Conservation (phyloP, 768 basidiomycete genomes). For the Hygrophoropsis aurantiaca region DNA sequence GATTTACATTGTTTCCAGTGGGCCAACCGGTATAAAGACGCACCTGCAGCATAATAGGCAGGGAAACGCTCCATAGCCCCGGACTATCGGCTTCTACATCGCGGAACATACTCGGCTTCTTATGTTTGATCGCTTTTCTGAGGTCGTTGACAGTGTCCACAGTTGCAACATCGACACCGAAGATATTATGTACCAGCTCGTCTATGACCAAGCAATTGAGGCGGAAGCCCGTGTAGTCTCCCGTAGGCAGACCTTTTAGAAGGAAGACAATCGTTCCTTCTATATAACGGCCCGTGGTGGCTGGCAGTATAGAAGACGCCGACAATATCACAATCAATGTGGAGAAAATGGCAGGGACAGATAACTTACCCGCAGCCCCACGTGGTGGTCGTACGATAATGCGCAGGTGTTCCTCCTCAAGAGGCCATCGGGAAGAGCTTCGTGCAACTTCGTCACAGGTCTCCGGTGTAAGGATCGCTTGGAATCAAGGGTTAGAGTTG, state of each 20-base stretch:
- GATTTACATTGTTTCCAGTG: too few species aligned
- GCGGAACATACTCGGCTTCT: not conserved
- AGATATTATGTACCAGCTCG: too few species aligned
- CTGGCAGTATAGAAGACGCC: conserved; percentile 12
- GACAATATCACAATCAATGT: too few species aligned
- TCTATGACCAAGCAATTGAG: not conserved
- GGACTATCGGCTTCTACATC: too few species aligned
- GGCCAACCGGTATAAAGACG: too few species aligned
- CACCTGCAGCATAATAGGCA: too few species aligned
- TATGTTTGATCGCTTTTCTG: too few species aligned
- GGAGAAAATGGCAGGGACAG: not conserved
- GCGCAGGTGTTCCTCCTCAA: not conserved
- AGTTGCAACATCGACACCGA: not conserved
- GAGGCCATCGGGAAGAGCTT: not conserved
- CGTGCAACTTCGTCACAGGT: too few species aligned
- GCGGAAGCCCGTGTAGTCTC: not conserved
- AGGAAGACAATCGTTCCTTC: too few species aligned
- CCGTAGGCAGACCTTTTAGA: too few species aligned
- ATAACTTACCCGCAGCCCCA: not conserved
- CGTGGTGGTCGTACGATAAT: not conserved
- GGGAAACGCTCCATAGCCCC: too few species aligned
- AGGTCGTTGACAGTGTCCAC: not conserved
- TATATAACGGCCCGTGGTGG: too few species aligned
- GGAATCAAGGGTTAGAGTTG: not conserved
- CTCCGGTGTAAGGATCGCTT: not conserved